Conservation (phyloP, 2,329 filamentous ascomycete species). For the Paracoccidioides brasiliensis region DNA sequence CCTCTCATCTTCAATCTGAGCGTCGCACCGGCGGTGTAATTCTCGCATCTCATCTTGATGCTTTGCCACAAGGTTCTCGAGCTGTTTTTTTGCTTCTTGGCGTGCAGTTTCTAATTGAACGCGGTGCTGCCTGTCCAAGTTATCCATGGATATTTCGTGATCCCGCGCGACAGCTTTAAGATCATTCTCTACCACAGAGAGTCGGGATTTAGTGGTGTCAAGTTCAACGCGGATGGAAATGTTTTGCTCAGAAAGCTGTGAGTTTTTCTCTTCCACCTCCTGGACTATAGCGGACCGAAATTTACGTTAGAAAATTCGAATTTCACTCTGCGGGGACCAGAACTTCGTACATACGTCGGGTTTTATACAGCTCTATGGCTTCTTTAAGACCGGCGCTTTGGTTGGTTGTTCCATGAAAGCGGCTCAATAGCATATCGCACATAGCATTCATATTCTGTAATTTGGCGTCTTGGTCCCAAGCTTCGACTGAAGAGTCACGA, state of each 20-base stretch:
- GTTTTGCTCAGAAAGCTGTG: constrained; percentile 40
- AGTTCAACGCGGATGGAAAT: constrained; percentile 53
- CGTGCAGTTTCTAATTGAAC: constrained; percentile 28
- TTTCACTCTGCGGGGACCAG: constrained; percentile 4
- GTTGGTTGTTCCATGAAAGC: constrained; percentile 55
- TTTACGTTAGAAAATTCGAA: neutral
- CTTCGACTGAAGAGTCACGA: constrained; percentile 63
- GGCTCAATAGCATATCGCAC: constrained; percentile 57
- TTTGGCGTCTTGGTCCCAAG: constrained; percentile 66
- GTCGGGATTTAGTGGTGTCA: constrained; percentile 44
- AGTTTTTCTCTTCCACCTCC: constrained; percentile 43
- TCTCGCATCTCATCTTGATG: constrained; percentile 57
- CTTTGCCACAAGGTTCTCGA: constrained; percentile 45
- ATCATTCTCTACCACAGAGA: constrained; percentile 35
- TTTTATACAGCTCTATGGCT: constrained; percentile 59
- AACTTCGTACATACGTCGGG: constrained; percentile 46
- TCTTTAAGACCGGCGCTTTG: constrained; percentile 61
- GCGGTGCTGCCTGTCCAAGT: constrained; percentile 40
- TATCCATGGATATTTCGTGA: constrained; percentile 40
- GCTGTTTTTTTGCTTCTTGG: constrained; percentile 38
- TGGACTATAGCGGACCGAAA: constrained; percentile 29
- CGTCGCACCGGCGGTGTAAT: constrained; percentile 48
- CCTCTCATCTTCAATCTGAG: constrained; percentile 55
- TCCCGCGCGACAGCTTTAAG: constrained; percentile 41
- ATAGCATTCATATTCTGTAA: constrained; percentile 65